Conservation (phyloP, 2,329 filamentous ascomycete species). For the Mycosphaerella sp. region DNA sequence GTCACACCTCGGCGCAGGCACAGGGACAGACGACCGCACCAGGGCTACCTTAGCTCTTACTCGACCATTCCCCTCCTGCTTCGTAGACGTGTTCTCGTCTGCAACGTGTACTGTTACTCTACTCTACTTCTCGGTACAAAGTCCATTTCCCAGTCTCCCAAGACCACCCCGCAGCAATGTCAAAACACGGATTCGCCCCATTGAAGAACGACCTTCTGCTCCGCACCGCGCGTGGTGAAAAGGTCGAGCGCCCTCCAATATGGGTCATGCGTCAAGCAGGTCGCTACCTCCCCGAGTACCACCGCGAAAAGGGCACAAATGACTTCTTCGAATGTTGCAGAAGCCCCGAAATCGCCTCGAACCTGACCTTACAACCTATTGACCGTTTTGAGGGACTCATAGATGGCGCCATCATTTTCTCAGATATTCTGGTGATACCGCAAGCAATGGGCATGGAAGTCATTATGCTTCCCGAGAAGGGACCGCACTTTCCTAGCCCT, state of each 20-base stretch:
- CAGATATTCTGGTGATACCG: conserved; percentile 93
- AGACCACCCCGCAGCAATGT: neutral
- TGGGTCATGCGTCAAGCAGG: conserved; percentile 99
- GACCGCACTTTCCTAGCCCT: conserved; percentile 86
- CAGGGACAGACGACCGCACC: neutral
- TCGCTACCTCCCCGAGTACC: conserved; percentile 95
- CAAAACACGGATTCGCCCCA: conserved; percentile 59
- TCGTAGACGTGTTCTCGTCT: conserved; percentile 2
- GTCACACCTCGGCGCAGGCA: conserved; percentile 1
- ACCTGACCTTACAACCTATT: conserved; percentile 87
- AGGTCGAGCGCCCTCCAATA: conserved; percentile 86
- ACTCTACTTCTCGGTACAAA: neutral
- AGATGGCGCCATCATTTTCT: conserved; percentile 98
- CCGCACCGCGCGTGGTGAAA: conserved; percentile 81
- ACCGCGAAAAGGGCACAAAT: conserved; percentile 79
- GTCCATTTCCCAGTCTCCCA: neutral
- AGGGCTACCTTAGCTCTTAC: neutral
- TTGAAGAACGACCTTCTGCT: conserved; percentile 90
- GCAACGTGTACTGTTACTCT: neutral
- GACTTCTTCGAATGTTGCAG: conserved; percentile 99
- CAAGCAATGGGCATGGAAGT: conserved; percentile 99
- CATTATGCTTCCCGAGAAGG: conserved; percentile 96
- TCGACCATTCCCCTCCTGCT: neutral
- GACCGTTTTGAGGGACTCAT: conserved; percentile 85
- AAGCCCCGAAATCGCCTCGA: conserved; percentile 84